Conservation (phyloP, 2,329 filamentous ascomycete genomes). For the Elsinoe batatas region DNA sequence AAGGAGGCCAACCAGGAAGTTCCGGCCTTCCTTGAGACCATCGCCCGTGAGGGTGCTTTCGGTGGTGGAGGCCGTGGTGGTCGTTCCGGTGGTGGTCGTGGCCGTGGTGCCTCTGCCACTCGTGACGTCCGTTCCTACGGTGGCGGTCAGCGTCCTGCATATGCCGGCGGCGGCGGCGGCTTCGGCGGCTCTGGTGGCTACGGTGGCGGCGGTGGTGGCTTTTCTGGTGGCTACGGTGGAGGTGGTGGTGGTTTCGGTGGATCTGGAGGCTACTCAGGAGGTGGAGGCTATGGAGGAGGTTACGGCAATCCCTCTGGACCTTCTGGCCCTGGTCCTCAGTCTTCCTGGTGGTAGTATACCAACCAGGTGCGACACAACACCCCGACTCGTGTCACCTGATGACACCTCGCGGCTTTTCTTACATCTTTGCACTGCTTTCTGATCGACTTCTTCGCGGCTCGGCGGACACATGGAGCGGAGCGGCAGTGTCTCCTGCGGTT, state of each 20-base stretch:
- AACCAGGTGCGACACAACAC: neutral
- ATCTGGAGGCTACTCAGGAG: conserved; percentile 23
- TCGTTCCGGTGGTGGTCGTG: conserved; percentile 55
- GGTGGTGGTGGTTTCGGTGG: conserved; percentile 37
- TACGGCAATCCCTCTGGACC: conserved; percentile 60
- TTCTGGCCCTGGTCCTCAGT: conserved; percentile 44
- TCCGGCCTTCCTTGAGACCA: conserved; percentile 87
- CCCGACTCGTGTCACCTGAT: neutral
- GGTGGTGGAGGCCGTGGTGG: conserved; percentile 60
- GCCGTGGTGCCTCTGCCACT: conserved; percentile 59
- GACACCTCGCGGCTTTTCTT: conserved; percentile 4
- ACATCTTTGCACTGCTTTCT: conserved; percentile 18
- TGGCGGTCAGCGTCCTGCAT: conserved; percentile 45
- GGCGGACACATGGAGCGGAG: conserved; percentile 18
- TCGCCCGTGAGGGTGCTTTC: conserved; percentile 82
- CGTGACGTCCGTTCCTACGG: conserved; percentile 69
- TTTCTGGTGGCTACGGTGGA: conserved; percentile 23
- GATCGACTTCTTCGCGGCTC: conserved; percentile 2
- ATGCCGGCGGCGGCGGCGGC: conserved; percentile 48
- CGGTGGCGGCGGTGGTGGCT: conserved; percentile 33
- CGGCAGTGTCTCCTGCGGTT: conserved; percentile 25
- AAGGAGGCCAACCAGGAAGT: conserved; percentile 99
- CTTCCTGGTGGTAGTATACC: conserved; percentile 54
- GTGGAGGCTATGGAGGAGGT: conserved; percentile 39
- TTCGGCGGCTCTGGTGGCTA: conserved; percentile 36